phyloP scores from a whole-genome alignment of 2,329 filamentous ascomycete genomes.

The Chrysosphaeria jannelii region DNA sequence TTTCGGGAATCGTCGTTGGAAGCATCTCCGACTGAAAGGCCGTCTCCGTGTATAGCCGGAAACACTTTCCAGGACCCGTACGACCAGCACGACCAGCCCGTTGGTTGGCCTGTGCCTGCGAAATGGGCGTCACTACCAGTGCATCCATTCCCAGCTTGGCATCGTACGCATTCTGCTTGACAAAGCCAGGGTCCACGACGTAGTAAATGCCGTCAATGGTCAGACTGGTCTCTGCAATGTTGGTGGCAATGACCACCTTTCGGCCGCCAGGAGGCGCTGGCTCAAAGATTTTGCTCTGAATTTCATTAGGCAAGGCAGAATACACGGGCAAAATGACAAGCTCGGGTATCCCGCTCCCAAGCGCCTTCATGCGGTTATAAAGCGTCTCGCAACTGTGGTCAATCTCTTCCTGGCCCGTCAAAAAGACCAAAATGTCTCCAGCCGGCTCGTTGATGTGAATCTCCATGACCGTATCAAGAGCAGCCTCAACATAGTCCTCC shows the following conservation, averaged over 20 bases:
- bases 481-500: slow-evolving; percentile 79
- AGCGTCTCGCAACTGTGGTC: slow-evolving; percentile 83
- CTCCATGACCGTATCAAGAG: slow-evolving; percentile 91
- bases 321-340: slow-evolving; percentile 90
- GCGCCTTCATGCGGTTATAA: slow-evolving; percentile 81
- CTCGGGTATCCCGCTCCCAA: slow-evolving; percentile 74
- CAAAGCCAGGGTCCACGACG: slow-evolving; percentile 87
- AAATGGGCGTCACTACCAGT: slow-evolving; percentile 81
- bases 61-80: slow-evolving; percentile 88
- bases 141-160: slow-evolving; percentile 96
- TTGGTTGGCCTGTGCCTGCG: slow-evolving; percentile 87
- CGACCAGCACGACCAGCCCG: slow-evolving; percentile 74
- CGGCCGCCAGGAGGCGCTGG: slow-evolving; percentile 59
- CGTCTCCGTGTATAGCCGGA: slow-evolving; percentile 79
- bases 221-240: slow-evolving; percentile 92
- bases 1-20: slow-evolving; percentile 84
- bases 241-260: slow-evolving; percentile 93
- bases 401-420: slow-evolving; percentile 94
- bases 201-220: slow-evolving; percentile 97
- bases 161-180: slow-evolving; percentile 93
- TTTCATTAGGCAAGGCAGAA: slow-evolving; percentile 70
- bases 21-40: slow-evolving; percentile 94
- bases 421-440: slow-evolving; percentile 85
- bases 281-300: slow-evolving; percentile 85
- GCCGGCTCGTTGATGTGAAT: slow-evolving; percentile 80